A percentile compares a stretch with the other conserved stretches of the same genome.
These are phyloP conservation scores for Tricholoma bakamatsutake DNA, from an alignment of 768 basidiomycete genomes.

Conservation along the genomic window DNA sequence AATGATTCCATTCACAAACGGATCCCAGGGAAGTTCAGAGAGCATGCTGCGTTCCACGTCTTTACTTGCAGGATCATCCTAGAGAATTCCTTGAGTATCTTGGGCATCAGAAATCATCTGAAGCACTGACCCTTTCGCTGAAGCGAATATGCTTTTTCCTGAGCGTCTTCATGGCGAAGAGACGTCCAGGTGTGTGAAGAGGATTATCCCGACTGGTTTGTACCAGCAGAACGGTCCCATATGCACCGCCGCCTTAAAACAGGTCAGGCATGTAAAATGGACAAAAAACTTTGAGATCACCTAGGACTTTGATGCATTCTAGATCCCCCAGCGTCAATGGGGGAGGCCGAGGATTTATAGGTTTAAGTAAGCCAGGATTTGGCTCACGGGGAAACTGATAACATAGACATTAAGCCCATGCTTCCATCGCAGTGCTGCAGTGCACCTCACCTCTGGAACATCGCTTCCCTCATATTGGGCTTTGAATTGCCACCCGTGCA, in stretches of 20 bases:
- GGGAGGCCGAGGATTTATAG: constrained; percentile 30
- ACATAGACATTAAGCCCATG: background rate
- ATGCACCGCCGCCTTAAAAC: constrained; percentile 35
- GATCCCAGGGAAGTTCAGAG: constrained; percentile 41
- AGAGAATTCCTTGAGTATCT: background rate
- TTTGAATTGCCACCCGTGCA: constrained; percentile 2
- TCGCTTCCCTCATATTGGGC: background rate
- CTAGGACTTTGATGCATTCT: constrained; percentile 36
- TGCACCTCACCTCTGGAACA: constrained; percentile 2
- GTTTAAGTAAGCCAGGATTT: constrained; percentile 14
- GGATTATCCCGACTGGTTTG: constrained; percentile 23
- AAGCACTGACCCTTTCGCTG: constrained; percentile 13
- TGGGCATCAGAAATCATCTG: no score
- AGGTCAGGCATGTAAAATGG: constrained; percentile 1
- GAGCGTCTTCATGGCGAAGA: constrained; percentile 44
- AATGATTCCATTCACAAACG: constrained; percentile 45
- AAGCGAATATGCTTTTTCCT: constrained; percentile 29
- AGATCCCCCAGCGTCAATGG: constrained; percentile 31
- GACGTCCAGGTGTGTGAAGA: constrained; percentile 28
- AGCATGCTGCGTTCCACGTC: constrained; percentile 39
- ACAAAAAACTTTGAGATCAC: constrained; percentile 15
- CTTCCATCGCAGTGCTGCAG: background rate
- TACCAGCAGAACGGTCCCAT: constrained; percentile 38
- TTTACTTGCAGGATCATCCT: constrained; percentile 24
- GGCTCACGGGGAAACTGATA: constrained; percentile 5